A percentile compares a stretch with the other conserved stretches of the same genome.
phyloP scores from a whole-genome alignment of 2,329 filamentous ascomycete species.

The Coleophoma crateriformis region DNA sequence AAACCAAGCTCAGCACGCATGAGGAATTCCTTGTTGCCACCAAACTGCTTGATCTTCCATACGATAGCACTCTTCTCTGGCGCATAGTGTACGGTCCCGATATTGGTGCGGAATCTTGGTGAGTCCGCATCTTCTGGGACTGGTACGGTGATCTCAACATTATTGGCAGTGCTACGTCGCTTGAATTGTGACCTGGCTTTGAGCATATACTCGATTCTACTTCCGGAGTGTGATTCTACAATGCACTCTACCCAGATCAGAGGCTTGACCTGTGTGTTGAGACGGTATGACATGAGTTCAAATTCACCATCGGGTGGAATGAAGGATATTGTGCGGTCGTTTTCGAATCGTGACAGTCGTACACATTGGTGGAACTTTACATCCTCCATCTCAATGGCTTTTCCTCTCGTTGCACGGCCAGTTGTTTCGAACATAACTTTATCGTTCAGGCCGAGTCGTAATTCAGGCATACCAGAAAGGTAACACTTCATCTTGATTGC shows the following conservation, averaged over 20 bases:
- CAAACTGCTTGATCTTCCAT: slow-evolving; percentile 99
- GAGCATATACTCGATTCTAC: slow-evolving; percentile 97
- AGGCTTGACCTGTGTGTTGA: slow-evolving; percentile 98
- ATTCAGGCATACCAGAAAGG: slow-evolving; percentile 93
- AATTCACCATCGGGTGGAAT: slow-evolving; percentile 98
- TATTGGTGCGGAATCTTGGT: slow-evolving; percentile 93
- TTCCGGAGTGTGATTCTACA: slow-evolving; percentile 92
- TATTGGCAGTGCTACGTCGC: slow-evolving; percentile 93
- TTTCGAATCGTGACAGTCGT: slow-evolving; percentile 91
- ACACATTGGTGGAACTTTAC: slow-evolving; percentile 99
- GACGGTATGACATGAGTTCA: slow-evolving; percentile 97
- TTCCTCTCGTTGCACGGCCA: slow-evolving; percentile 85
- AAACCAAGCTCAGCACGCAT: slow-evolving; percentile 96
- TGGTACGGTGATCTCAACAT: slow-evolving; percentile 95
- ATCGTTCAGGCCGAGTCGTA: slow-evolving; percentile 91
- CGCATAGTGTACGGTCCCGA: slow-evolving; percentile 94
- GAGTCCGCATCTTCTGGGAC: slow-evolving; percentile 97
- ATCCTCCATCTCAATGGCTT: slow-evolving; percentile 99
- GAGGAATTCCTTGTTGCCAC: slow-evolving; percentile 95
- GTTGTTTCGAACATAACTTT: slow-evolving; percentile 99
- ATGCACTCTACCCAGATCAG: slow-evolving; percentile 98
- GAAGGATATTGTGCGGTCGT: slow-evolving; percentile 97
- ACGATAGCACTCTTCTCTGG: slow-evolving; percentile 96
- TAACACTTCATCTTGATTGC: slow-evolving; percentile 99
- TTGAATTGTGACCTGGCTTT: slow-evolving; percentile 99